Evolutionary conservation across 352 stramenopile genomes (phyloP), one percentile per base, ranked within the genome.

Genomic region (Pythium rhizo-oryzae): DNA sequence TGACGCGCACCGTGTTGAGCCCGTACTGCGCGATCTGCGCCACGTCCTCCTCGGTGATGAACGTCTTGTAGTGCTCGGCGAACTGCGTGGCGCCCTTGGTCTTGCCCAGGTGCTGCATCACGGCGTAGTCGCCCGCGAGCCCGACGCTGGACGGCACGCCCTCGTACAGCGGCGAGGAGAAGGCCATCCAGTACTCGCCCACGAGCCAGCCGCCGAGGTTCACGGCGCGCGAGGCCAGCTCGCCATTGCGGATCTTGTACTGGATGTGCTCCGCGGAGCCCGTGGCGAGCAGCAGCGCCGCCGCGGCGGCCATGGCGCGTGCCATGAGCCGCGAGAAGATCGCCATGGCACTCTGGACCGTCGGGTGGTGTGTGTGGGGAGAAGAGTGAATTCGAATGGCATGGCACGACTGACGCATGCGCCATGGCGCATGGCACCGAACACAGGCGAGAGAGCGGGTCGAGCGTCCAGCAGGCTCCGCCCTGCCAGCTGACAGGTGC

Each of bases 131-230:
- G 57, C 81, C 81, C 21, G 69, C 59, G 30, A 62, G 69, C 28
- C 58, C 65, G 21, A 85, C 64, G 47, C 73, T 91, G 78, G 21
- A 69, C 76, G 71, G 67, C 28, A 89, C 76, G 47, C 85, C 85
- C 21, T 80, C 81, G 81, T 96, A 96, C 57, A 97, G 88, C 21
- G 76, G 85, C 7, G 84, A 83, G 11, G 82, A 78, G 58, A 74
- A 81, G 30, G 79, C 90, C 76, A 97, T 93, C 75, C 87, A 95
- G 65, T 84, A 74, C 72, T 97, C 90, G 30, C 81, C 59, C 2
- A 97, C 64, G 13, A 96, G 77, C 90, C 90, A 97, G 54, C 88
- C 85, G 21, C 88, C 90, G 33, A 96, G 72, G 71, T 97, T 97
- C 30, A 90, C 82, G 5, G 86, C 90, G 12, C 83, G 79, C 61